Conservation (phyloP, 1,139 yeast genomes). For the Kodamaea alishanica region DNA sequence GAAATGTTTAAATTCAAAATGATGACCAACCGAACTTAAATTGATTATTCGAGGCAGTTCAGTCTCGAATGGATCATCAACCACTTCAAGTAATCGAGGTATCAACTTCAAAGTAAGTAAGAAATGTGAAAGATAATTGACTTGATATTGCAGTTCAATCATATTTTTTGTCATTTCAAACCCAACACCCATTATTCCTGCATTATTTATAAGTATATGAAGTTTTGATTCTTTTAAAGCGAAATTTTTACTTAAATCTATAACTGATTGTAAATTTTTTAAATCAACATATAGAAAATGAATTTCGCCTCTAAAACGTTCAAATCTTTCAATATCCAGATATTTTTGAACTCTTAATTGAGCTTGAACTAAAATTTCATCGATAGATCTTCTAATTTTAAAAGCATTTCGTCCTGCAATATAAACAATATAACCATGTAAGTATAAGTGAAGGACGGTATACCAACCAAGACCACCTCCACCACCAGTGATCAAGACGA, state of each 20-base stretch:
- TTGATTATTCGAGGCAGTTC: slow-evolving; percentile 31
- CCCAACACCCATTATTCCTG: slow-evolving; percentile 43
- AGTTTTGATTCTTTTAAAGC: slow-evolving; percentile 23
- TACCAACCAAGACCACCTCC: slow-evolving; percentile 78
- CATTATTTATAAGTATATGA: slow-evolving; percentile 39
- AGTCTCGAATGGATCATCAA: slow-evolving; percentile 12
- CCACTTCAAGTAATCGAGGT: slow-evolving; percentile 25
- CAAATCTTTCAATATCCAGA: slow-evolving; percentile 14
- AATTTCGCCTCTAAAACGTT: slow-evolving; percentile 25
- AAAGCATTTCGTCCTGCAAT: slow-evolving; percentile 63
- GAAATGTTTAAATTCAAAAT: slow-evolving; percentile 20
- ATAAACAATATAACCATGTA: slow-evolving; percentile 76
- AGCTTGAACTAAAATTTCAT: slow-evolving; percentile 55
- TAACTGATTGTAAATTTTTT: slow-evolving; percentile 29
- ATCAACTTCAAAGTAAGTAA: slow-evolving; percentile 31
- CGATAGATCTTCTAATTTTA: slow-evolving; percentile 55
- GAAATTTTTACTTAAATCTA: slow-evolving; percentile 27
- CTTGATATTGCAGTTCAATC: slow-evolving; percentile 43
- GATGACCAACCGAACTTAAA: slow-evolving; percentile 36
- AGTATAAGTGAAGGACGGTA: slow-evolving; percentile 68
- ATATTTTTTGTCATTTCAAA: slow-evolving; percentile 34
- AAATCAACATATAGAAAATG: slow-evolving; percentile 32
- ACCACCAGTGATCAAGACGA: slow-evolving; percentile 76
- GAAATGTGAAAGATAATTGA: slow-evolving; percentile 34
- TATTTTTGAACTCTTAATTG: slow-evolving; percentile 22